phyloP scores from a whole-genome alignment of 495 filamentous ascomycete species.

The Letharia columbiana region DNA sequence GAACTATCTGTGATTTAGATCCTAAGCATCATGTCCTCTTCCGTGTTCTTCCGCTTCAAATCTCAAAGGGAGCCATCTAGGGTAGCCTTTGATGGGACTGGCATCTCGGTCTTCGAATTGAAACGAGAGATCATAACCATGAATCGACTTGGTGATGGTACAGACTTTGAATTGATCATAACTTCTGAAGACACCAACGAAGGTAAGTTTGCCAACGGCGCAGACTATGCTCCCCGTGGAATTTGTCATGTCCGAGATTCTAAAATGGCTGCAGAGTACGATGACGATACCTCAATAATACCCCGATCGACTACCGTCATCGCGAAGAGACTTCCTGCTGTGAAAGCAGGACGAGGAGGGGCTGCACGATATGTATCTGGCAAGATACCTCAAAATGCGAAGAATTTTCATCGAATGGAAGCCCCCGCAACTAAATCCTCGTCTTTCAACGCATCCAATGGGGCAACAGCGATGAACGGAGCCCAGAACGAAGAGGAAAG shows the following conservation, averaged over 20 bases:
- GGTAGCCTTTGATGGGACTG: slow-evolving; percentile 95
- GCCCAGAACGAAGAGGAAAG: slow-evolving; percentile 83
- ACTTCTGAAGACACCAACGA: slow-evolving; percentile 85
- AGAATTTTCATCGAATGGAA: slow-evolving; percentile 69
- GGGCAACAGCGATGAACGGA: slow-evolving; percentile 52
- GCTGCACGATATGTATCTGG: slow-evolving; percentile 95
- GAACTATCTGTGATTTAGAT: slow-evolving; percentile 11
- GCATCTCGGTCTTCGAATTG: slow-evolving; percentile 95
- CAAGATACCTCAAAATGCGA: slow-evolving; percentile 88
- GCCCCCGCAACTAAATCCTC: slow-evolving; percentile 41
- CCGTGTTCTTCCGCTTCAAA: slow-evolving; percentile 99
- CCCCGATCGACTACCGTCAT: slow-evolving; percentile 89
- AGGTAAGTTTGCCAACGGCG: slow-evolving; percentile 48
- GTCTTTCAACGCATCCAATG: slow-evolving; percentile 42
- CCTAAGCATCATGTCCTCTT: slow-evolving; percentile 69
- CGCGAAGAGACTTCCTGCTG: slow-evolving; percentile 76
- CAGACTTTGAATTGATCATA: slow-evolving; percentile 92
- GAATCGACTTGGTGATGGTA: slow-evolving; percentile 90
- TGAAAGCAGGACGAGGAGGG: slow-evolving; percentile 69
- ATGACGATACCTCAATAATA: slow-evolving; percentile 93
- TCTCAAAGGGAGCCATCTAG: slow-evolving; percentile 91
- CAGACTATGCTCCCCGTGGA: background rate
- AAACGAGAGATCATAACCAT: slow-evolving; percentile 96
- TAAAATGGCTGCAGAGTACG: slow-evolving; percentile 60
- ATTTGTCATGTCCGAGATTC: slow-evolving; percentile 3